These are phyloP conservation scores for Prosopis cineraria DNA, from an alignment of 306 rosid species.

Conservation along the genomic window DNA sequence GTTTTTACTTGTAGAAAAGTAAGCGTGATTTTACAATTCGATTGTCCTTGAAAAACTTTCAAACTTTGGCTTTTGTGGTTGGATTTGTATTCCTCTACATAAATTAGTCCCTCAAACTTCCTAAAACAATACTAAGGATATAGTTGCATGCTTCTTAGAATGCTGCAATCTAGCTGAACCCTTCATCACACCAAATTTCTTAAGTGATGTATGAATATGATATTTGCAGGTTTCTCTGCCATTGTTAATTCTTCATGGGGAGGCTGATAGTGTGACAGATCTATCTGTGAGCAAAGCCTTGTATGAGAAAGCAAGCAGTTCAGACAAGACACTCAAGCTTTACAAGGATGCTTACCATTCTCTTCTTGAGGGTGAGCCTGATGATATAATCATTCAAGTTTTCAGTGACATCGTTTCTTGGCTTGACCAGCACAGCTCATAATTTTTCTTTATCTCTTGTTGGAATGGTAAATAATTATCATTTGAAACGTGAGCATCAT, in stretches of 20 bases:
- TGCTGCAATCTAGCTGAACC: neutral
- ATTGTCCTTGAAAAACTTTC: neutral
- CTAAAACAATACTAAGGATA: no score
- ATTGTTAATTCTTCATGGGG: constrained; percentile 83
- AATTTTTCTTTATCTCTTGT: neutral
- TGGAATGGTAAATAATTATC: neutral
- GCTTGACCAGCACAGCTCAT: constrained; percentile 62
- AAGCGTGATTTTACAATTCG: neutral
- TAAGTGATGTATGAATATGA: no score
- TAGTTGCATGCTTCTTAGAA: neutral
- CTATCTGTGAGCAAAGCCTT: constrained; percentile 88
- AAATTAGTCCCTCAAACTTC: neutral
- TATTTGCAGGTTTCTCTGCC: constrained; percentile 81
- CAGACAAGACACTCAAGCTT: constrained; percentile 75
- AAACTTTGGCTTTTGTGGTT: neutral
- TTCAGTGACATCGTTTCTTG: constrained; percentile 71
- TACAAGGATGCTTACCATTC: constrained; percentile 79
- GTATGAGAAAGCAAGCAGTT: constrained; percentile 72
- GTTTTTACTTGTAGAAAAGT: neutral
- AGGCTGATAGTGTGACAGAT: constrained; percentile 85
- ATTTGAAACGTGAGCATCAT: neutral
- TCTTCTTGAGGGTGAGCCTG: constrained; percentile 96
- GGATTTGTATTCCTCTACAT: neutral
- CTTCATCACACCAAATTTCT: no score
- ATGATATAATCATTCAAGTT: constrained; percentile 62